Evolutionary conservation across 768 basidiomycete species (phyloP).

Genomic region (Obba rivulosa): DNA sequence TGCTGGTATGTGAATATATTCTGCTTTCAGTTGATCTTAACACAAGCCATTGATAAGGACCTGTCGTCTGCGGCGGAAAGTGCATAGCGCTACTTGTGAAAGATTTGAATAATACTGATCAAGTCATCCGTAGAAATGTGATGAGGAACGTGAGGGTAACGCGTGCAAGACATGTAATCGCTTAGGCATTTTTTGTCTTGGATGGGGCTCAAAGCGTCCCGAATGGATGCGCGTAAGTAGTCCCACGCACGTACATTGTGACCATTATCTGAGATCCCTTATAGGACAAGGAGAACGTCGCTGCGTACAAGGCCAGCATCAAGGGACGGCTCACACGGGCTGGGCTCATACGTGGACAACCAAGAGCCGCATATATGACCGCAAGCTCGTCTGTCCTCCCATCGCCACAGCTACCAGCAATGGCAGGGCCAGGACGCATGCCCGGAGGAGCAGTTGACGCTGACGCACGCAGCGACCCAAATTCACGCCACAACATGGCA

Average conservation of each 20-base stretch:
- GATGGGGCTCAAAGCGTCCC: slow-evolving; percentile 81
- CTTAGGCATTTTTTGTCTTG: slow-evolving; percentile 75
- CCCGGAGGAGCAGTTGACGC: too few species aligned
- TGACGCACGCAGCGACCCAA: too few species aligned
- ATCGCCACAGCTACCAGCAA: too few species aligned
- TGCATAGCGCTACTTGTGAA: slow-evolving; percentile 27
- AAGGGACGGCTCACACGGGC: slow-evolving; percentile 74
- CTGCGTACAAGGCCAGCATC: slow-evolving; percentile 81
- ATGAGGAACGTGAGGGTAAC: slow-evolving; percentile 72
- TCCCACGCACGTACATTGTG: neutral
- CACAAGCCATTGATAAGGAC: slow-evolving; percentile 47
- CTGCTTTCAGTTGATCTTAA: slow-evolving; percentile 1
- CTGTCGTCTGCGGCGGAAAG: slow-evolving; percentile 78
- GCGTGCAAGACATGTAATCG: slow-evolving; percentile 80
- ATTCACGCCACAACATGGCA: too few species aligned
- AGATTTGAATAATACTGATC: slow-evolving; percentile 1
- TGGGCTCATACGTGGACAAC: slow-evolving; percentile 80
- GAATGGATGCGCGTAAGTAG: slow-evolving; percentile 80
- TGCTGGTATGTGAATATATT: slow-evolving; percentile 56
- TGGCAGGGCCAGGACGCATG: too few species aligned
- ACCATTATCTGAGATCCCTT: slow-evolving; percentile 3
- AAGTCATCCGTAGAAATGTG: slow-evolving; percentile 65
- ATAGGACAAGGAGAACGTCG: slow-evolving; percentile 79
- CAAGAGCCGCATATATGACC: slow-evolving; percentile 48
- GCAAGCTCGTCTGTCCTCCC: too few species aligned